Evolutionary conservation across 1,139 yeast species (phyloP).

Genomic region (Diutina ranongensis): DNA sequence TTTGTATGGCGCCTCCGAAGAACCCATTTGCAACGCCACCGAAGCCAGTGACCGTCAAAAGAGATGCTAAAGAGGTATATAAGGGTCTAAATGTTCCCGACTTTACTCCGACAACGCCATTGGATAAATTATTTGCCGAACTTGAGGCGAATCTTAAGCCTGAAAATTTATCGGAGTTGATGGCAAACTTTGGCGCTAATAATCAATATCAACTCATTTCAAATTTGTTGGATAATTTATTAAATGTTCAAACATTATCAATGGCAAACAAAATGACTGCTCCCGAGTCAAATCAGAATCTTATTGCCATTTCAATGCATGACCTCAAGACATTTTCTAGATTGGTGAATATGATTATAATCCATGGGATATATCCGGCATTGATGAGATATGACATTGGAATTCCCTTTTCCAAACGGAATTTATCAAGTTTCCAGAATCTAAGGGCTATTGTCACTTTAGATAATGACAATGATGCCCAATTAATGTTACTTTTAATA

Average conservation of each 20-base stretch:
- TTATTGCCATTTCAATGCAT: conserved; percentile 67
- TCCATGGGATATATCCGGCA: conserved; percentile 63
- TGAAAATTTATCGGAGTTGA: not conserved
- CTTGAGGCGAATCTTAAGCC: not conserved
- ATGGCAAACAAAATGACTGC: not conserved
- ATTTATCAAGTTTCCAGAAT: conserved; percentile 33
- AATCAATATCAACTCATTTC: not conserved
- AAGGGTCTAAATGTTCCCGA: conserved; percentile 5
- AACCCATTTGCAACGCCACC: not conserved
- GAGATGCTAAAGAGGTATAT: conserved; percentile 1
- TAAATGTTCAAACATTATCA: not conserved
- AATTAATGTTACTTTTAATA: conserved; percentile 20
- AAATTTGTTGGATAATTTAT: not conserved
- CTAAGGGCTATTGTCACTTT: conserved; percentile 10
- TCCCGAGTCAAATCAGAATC: conserved; percentile 14
- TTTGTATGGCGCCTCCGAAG: not conserved
- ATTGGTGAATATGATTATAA: conserved; percentile 48
- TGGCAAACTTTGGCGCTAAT: not conserved
- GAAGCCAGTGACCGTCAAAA: not conserved
- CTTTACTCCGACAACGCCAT: not conserved
- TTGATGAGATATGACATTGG: conserved; percentile 44
- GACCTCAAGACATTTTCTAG: conserved; percentile 69
- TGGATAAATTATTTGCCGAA: not conserved
- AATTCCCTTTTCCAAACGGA: conserved; percentile 52
- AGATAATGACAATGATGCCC: conserved; percentile 9